Evolutionary conservation across 805 yeast genomes (phyloP).

Genomic region (Teunomyces funiuensis): DNA sequence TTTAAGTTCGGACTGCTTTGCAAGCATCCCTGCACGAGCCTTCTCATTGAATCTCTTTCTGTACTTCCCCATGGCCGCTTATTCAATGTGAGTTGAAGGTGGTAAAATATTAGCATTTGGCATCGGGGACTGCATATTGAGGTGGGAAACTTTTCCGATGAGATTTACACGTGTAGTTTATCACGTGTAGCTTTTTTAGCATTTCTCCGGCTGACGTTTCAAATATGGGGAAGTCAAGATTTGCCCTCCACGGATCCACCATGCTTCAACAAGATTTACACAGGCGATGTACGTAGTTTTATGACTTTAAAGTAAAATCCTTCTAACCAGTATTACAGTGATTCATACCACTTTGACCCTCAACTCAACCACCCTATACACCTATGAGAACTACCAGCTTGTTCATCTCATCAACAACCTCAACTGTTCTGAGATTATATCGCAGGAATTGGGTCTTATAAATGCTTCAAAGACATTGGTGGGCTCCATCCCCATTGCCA

Average conservation of each 20-base stretch:
- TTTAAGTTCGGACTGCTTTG: slow-evolving; percentile 71
- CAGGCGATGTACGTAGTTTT: slow-evolving; percentile 23
- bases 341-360: slow-evolving; percentile 48
- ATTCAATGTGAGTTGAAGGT: neutral
- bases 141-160: slow-evolving; percentile 4
- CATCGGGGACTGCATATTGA: neutral
- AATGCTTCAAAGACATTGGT: slow-evolving; percentile 47
- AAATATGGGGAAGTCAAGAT: neutral
- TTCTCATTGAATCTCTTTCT: slow-evolving; percentile 79
- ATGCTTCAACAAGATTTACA: slow-evolving; percentile 21
- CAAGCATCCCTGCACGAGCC: slow-evolving; percentile 81
- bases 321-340: slow-evolving; percentile 29
- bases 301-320: neutral
- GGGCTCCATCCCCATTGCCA: slow-evolving; percentile 35
- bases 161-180: neutral
- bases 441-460: slow-evolving; percentile 54
- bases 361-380: slow-evolving; percentile 60
- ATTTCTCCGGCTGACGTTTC: slow-evolving; percentile 1
- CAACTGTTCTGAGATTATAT: slow-evolving; percentile 53
- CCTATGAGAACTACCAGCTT: slow-evolving; percentile 51
- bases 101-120: neutral
- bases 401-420: slow-evolving; percentile 41
- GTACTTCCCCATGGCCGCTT: slow-evolving; percentile 68
- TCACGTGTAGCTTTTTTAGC: neutral
- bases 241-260: neutral